Evolutionary conservation across 768 basidiomycete genomes (phyloP).

Genomic region (Steccherinum ochraceum): DNA sequence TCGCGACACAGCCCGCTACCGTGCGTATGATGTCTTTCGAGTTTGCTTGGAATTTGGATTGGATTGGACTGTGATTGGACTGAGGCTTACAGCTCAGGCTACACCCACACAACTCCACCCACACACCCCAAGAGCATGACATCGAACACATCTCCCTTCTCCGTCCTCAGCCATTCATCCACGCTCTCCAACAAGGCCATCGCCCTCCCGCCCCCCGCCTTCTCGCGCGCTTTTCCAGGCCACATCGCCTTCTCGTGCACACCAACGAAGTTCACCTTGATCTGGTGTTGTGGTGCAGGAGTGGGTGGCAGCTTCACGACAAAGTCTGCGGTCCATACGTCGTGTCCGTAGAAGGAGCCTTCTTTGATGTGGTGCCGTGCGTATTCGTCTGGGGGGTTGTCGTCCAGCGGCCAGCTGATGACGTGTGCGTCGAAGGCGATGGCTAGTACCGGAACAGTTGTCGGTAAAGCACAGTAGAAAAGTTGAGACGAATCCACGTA

Average conservation of each 20-base stretch:
- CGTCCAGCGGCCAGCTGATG: constrained; percentile 74
- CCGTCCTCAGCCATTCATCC: constrained; percentile 67
- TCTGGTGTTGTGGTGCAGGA: too few relatives aligned
- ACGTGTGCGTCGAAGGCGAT: constrained; percentile 92
- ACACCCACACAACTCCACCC: constrained; percentile 41
- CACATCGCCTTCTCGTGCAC: constrained; percentile 82
- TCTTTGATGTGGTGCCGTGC: constrained; percentile 89
- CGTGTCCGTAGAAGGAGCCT: constrained; percentile 76
- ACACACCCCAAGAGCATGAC: constrained; percentile 64
- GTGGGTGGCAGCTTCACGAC: constrained; percentile 49
- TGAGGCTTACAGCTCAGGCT: too few relatives aligned
- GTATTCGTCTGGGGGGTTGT: constrained; percentile 68
- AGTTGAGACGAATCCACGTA: constrained; percentile 25
- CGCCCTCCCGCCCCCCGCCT: constrained; percentile 46
- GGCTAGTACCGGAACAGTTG: constrained; percentile 32
- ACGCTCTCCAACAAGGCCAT: constrained; percentile 72
- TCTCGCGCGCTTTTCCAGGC: constrained; percentile 52
- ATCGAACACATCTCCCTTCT: constrained; percentile 63
- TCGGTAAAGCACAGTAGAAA: too few relatives aligned
- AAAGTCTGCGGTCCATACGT: constrained; percentile 69
- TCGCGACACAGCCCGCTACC: too few relatives aligned
- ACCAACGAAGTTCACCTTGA: constrained; percentile 72
- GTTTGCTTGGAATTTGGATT: too few relatives aligned
- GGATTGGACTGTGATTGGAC: too few relatives aligned
- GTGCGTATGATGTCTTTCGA: too few relatives aligned